These are phyloP conservation scores for Pseudogymnoascus verrucosus DNA, from an alignment of 2,329 filamentous ascomycete genomes.

Conservation along the genomic window DNA sequence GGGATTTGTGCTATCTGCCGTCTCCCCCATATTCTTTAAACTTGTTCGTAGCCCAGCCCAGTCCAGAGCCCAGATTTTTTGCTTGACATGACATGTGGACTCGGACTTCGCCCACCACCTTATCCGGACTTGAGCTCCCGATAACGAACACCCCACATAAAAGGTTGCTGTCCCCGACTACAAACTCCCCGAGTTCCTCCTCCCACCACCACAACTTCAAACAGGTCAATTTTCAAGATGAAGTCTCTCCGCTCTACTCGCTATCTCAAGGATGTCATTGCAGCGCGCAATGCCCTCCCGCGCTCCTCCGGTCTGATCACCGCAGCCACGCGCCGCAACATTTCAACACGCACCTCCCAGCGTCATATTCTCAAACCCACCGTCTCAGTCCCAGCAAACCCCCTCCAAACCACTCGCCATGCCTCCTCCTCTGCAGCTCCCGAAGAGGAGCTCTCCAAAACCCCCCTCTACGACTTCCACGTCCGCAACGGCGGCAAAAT, in stretches of 20 bases:
- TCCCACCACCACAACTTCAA: neutral
- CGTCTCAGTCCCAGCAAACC: conserved; percentile 4
- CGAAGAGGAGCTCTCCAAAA: conserved; percentile 44
- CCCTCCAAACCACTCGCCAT: conserved; percentile 17
- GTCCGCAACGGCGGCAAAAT: conserved; percentile 77
- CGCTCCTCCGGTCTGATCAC: neutral
- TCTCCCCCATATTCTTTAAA: neutral
- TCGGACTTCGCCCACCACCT: conserved; percentile 8
- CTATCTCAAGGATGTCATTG: neutral
- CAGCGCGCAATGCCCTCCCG: neutral
- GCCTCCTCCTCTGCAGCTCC: conserved; percentile 18
- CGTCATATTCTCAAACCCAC: conserved; percentile 6
- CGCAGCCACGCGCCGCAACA: conserved; percentile 8
- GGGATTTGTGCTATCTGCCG: neutral
- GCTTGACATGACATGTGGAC: neutral
- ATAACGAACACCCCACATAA: conserved; percentile 9
- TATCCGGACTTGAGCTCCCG: conserved; percentile 9
- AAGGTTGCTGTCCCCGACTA: neutral
- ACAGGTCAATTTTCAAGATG: conserved; percentile 3
- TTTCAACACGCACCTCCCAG: conserved; percentile 12
- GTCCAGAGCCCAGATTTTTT: neutral
- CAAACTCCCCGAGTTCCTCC: neutral
- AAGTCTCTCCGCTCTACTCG: conserved; percentile 8
- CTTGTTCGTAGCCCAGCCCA: neutral
- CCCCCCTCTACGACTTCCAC: conserved; percentile 73